Conservation (phyloP, 345 rosid genomes). For the Salix arbutifolia region DNA sequence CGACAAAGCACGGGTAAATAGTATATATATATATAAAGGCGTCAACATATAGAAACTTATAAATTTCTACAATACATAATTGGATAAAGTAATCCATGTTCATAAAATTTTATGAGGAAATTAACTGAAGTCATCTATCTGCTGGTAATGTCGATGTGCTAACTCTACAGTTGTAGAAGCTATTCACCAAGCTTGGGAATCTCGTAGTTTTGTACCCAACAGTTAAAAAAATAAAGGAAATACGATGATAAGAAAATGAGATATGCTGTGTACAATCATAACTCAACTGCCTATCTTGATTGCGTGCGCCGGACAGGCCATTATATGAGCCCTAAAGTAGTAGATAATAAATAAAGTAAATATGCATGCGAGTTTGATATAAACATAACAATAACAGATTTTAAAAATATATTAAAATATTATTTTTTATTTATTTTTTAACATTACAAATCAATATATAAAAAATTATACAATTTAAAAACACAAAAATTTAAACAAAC, state of each 20-base stretch:
- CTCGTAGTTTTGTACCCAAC: background rate
- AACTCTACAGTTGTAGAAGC: background rate
- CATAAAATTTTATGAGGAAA: too few species aligned
- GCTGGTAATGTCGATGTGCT: background rate
- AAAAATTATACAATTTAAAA: too few species aligned
- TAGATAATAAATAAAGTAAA: background rate
- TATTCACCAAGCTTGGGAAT: background rate
- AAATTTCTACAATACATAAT: too few species aligned
- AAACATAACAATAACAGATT: too few species aligned
- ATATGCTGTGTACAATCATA: background rate
- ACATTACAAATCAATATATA: too few species aligned
- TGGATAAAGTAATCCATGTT: too few species aligned
- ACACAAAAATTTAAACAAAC: too few species aligned
- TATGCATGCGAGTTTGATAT: background rate
- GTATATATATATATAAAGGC: too few species aligned
- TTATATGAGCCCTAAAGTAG: background rate
- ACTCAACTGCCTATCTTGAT: background rate
- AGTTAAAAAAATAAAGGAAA: background rate
- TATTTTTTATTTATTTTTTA: too few species aligned
- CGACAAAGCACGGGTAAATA: accelerated
- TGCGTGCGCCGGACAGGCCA: background rate
- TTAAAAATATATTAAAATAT: too few species aligned
- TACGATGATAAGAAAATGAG: background rate
- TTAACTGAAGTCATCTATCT: too few species aligned
- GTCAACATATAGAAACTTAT: too few species aligned